Evolutionary conservation across 768 basidiomycete species (phyloP).

Genomic region (Auricularia cornea): DNA sequence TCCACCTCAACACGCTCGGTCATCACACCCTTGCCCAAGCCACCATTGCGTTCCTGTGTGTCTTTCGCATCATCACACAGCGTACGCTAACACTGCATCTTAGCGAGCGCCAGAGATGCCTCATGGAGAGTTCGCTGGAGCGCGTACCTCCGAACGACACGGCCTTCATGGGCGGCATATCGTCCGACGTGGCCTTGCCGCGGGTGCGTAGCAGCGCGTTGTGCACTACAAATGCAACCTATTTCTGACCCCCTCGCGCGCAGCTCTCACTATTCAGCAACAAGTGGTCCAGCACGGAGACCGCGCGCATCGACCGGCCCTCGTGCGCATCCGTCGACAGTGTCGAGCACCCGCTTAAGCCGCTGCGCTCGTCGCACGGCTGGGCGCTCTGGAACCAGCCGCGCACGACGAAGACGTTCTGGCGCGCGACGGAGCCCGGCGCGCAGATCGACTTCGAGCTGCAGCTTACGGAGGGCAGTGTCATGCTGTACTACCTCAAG

Average conservation of each 20-base stretch:
- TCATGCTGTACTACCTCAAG: conserved; percentile 3
- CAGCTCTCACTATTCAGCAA: background rate
- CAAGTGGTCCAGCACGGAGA: background rate
- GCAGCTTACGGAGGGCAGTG: background rate
- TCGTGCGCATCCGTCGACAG: conserved; percentile 2
- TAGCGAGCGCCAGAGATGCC: background rate
- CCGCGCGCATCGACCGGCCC: background rate
- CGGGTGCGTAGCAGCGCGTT: background rate
- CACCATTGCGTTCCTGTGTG: background rate
- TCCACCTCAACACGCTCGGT: background rate
- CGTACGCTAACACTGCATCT: background rate
- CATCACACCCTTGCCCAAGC: background rate
- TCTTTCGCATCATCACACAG: background rate
- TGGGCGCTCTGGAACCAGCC: conserved; percentile 3
- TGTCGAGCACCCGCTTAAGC: background rate
- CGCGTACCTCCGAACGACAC: background rate
- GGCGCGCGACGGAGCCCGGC: conserved; percentile 3
- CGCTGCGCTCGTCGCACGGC: background rate
- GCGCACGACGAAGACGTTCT: background rate
- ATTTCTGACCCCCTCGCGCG: background rate
- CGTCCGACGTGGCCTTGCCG: background rate
- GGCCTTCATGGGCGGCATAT: background rate
- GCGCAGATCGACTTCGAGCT: background rate
- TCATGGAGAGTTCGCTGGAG: background rate
- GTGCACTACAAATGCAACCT: too few species aligned